phyloP scores from a whole-genome alignment of 257 asterid species.

The Penstemon davidsonii region DNA sequence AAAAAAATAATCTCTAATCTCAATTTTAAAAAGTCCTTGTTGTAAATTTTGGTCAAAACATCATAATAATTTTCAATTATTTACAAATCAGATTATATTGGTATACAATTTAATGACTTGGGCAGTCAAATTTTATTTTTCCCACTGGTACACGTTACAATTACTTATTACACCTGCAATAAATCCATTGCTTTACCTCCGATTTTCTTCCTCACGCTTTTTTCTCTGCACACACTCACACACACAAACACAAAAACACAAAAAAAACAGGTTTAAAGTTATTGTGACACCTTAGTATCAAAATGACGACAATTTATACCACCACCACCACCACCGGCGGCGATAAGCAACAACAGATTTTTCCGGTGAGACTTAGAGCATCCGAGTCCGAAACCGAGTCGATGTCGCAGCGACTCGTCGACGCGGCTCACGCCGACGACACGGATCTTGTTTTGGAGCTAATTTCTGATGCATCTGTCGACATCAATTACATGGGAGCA shows the following conservation, averaged over 20 bases:
- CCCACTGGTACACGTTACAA: neutral
- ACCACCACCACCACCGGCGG: slow-evolving; percentile 17
- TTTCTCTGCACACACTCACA: slow-evolving; percentile 4
- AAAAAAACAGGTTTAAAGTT: slow-evolving; percentile 11
- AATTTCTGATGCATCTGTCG: slow-evolving; percentile 43
- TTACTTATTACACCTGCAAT: neutral
- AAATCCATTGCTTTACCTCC: neutral
- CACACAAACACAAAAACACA: slow-evolving; percentile 4
- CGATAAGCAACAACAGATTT: slow-evolving; percentile 34
- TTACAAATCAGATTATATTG: neutral
- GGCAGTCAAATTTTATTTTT: neutral
- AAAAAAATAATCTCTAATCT: neutral
- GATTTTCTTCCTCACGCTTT: neutral
- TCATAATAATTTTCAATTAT: neutral
- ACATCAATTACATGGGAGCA: slow-evolving; percentile 66
- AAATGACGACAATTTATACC: slow-evolving; percentile 35
- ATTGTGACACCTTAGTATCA: slow-evolving; percentile 1
- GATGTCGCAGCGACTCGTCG: slow-evolving; percentile 60
- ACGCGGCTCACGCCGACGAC: slow-evolving; percentile 56
- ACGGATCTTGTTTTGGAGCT: slow-evolving; percentile 46
- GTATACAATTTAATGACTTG: neutral
- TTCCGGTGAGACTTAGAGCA: slow-evolving; percentile 30
- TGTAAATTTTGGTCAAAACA: neutral
- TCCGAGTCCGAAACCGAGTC: slow-evolving; percentile 38
- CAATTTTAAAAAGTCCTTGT: neutral